Base-by-base conservation (phyloP, 345 rosid species). In the Brassica juncea region DNA sequence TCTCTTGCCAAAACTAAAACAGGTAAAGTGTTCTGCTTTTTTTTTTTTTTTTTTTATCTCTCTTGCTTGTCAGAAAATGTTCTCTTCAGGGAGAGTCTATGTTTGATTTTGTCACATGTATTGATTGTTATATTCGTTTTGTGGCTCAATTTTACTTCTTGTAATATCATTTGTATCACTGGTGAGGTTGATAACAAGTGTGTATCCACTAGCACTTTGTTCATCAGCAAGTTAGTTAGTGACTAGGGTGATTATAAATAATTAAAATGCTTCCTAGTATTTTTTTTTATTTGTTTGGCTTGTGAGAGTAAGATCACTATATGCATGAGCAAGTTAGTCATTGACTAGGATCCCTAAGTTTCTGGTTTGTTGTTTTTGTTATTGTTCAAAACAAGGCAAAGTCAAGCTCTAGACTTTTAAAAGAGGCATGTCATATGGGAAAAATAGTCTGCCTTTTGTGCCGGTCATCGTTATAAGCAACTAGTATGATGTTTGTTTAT, bases 1-100 rank as follows among this genome's bases (percentile, higher is more conserved):
- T 88, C 93, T 62, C 85, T 84, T 42, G 87, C 86, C 1, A 92
- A 88, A 87, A 68, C 87, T 54, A 90, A 89, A 85, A 82, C 92
- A 82, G 94, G 97, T 92, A 60, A 42, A 42, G 15, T 57, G 25
- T 68, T 67, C 35, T 54, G 6, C 21, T 6, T 19, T 1, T 73
- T 27, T 58, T 0, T 57, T 57, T 4, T 27, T 1, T 72, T 28
- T 57, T 0, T 57, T 0, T 10, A 30, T 35, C 0, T 35, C 15
- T 64, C 67, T 25, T 35, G 49, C 66, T 15, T 71, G 37, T 65
- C 59, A 11, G 2, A 35, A 4, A 2, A 39, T 21, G 2, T n/a
- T 0, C 2, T 28, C 52, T 77, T 39, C 35, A 69, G 54, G 74
- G 47, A 42, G 7, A 49, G 9, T 34, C 14, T 67, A 6, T 52